phyloP scores from a whole-genome alignment of 768 basidiomycete genomes.

The Hygrocybe punicea region DNA sequence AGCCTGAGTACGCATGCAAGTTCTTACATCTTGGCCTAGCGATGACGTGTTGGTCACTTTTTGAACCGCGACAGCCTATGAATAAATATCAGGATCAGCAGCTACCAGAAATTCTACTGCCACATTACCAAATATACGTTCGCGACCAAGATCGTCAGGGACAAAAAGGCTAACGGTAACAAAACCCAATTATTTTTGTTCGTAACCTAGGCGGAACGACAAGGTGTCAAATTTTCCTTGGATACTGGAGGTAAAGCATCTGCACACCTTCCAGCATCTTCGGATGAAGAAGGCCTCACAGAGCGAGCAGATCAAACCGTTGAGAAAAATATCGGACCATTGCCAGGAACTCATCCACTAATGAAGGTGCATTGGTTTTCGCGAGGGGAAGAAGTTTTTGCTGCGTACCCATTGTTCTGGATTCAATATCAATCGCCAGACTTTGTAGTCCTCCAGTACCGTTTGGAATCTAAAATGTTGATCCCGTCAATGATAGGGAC shows the following conservation, averaged over 20 bases:
- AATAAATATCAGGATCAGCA: not conserved
- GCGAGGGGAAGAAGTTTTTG: no score
- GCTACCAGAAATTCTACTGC: not conserved
- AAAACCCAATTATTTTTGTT: constrained; percentile 38
- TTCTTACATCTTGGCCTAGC: constrained; percentile 25
- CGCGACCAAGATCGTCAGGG: constrained; percentile 34
- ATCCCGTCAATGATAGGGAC: not conserved
- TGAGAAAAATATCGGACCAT: constrained; percentile 47
- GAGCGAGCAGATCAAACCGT: constrained; percentile 44
- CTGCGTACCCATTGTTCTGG: constrained; percentile 37
- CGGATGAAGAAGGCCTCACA: constrained; percentile 50
- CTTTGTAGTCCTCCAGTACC: constrained; percentile 40
- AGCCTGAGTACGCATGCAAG: not conserved
- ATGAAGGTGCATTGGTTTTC: not conserved
- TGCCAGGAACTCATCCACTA: constrained; percentile 41
- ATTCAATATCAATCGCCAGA: constrained; percentile 37
- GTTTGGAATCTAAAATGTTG: constrained; percentile 35
- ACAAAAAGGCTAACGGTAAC: constrained; percentile 32
- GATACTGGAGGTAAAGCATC: not conserved
- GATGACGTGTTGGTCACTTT: constrained; percentile 21
- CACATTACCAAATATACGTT: constrained; percentile 39
- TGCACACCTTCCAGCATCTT: constrained; percentile 49
- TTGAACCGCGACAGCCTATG: constrained; percentile 30
- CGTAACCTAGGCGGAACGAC: constrained; percentile 39
- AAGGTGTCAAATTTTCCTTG: not conserved